These are phyloP conservation scores for Brettanomyces bruxellensis DNA, from an alignment of 805 yeast genomes.

Conservation along the genomic window DNA sequence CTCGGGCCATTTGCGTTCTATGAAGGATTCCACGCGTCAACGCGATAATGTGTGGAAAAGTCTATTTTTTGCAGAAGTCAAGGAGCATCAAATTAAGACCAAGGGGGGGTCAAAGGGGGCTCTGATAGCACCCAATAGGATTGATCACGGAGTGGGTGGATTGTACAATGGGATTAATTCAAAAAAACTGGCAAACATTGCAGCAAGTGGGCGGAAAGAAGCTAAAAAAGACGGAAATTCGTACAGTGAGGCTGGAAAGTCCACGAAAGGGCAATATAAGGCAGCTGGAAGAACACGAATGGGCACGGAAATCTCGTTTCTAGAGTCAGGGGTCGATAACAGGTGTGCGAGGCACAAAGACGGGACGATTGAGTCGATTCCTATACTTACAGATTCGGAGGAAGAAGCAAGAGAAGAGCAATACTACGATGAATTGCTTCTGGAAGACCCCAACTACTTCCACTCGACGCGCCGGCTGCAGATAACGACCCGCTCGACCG, in stretches of 20 bases:
- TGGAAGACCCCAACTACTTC: conserved; percentile 1
- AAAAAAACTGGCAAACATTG: not conserved
- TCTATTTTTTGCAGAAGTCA: conserved; percentile 24
- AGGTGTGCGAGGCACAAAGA: not conserved
- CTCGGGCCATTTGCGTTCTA: conserved; percentile 57
- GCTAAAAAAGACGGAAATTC: not conserved
- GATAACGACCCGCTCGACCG: conserved; percentile 3
- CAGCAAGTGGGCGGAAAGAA: not conserved
- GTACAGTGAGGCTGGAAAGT: not conserved
- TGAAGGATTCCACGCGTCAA: conserved; percentile 18
- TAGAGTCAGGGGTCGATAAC: not conserved
- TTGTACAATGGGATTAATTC: not conserved
- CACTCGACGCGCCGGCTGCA: not conserved
- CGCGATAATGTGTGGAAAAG: conserved; percentile 31
- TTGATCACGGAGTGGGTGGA: not conserved
- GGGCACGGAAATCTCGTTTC: no score
- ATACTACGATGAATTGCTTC: conserved; percentile 2
- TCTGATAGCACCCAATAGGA: not conserved
- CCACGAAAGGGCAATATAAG: not conserved
- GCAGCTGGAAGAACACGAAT: not conserved
- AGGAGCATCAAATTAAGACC: conserved; percentile 5
- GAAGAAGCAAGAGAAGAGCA: conserved; percentile 1
- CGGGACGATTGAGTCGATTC: conserved; percentile 2
- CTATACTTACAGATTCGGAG: conserved; percentile 4
- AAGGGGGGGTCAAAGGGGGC: not conserved